Evolutionary conservation across 768 basidiomycete genomes (phyloP).

Genomic region (Tylopilus balloui): DNA sequence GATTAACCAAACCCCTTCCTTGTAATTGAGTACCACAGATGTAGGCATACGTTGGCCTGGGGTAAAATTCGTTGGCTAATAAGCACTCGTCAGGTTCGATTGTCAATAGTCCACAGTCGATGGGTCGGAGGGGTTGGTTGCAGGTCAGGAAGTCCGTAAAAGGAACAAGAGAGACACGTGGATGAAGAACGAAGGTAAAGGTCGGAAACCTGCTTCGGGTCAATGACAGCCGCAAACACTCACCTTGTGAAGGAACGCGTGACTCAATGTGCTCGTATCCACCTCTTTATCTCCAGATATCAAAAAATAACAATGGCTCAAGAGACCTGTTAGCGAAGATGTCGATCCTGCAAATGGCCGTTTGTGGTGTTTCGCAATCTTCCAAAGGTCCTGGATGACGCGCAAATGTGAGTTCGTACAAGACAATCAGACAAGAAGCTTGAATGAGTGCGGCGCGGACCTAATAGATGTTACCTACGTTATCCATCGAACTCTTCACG

Average conservation of each 20-base stretch:
- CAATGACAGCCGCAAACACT: conserved; percentile 14
- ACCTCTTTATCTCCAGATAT: conserved; percentile 68
- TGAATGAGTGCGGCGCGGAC: neutral
- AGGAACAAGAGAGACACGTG: neutral
- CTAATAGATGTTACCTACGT: conserved; percentile 37
- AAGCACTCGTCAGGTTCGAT: neutral
- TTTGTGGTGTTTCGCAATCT: conserved; percentile 53
- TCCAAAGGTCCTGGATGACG: conserved; percentile 52
- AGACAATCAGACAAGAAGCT: neutral
- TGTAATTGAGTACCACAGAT: conserved; percentile 60
- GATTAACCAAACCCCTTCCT: conserved; percentile 63
- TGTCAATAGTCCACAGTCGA: neutral
- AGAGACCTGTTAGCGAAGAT: conserved; percentile 78
- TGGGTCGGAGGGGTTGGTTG: neutral
- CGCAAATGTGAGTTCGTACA: neutral
- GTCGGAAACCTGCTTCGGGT: neutral
- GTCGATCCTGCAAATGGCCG: conserved; percentile 81
- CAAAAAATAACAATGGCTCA: conserved; percentile 85
- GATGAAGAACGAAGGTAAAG: neutral
- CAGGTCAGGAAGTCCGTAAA: neutral
- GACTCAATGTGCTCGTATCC: conserved; percentile 57
- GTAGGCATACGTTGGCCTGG: conserved; percentile 75
- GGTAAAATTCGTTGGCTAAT: conserved; percentile 61
- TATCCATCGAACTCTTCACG: conserved; percentile 72
- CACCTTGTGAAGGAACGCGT: conserved; percentile 57